phyloP scores from a whole-genome alignment of 1,139 yeast species.

The Geotrichum fermentans region DNA sequence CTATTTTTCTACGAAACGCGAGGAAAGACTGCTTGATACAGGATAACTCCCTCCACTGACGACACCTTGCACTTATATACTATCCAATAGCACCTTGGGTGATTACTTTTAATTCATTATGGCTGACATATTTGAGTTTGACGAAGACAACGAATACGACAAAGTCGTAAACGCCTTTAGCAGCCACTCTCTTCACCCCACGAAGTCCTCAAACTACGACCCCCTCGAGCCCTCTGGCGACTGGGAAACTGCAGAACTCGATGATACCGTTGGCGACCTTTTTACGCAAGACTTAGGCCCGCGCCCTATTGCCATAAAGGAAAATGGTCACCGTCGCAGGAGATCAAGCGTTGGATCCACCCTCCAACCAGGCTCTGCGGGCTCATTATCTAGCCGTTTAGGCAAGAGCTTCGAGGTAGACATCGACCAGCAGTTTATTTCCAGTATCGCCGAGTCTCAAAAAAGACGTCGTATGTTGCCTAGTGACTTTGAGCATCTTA shows the following conservation, averaged over 20 bases:
- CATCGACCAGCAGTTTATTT: conserved; percentile 38
- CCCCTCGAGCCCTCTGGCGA: conserved; percentile 10
- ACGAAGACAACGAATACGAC: conserved; percentile 15
- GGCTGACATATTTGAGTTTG: conserved; percentile 25
- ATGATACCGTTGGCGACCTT: conserved; percentile 21
- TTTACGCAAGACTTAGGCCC: conserved; percentile 10
- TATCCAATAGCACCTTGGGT: too few relatives aligned
- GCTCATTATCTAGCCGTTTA: conserved; percentile 33
- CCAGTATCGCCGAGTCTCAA: conserved; percentile 27
- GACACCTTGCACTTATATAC: too few relatives aligned
- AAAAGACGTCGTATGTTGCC: conserved; percentile 37
- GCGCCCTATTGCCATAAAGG: conserved; percentile 16
- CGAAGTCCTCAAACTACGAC: neutral
- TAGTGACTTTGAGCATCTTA: conserved; percentile 67
- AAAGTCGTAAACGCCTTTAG: conserved; percentile 1
- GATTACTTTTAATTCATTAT: too few relatives aligned
- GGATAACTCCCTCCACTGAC: neutral
- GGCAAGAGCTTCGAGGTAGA: conserved; percentile 49
- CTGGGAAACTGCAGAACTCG: conserved; percentile 22
- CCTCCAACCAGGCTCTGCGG: conserved; percentile 22
- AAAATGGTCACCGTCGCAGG: conserved; percentile 15
- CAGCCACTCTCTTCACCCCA: neutral
- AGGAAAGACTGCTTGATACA: conserved; percentile 2
- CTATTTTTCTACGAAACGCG: neutral
- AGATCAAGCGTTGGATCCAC: conserved; percentile 18